Evolutionary conservation across 2,329 filamentous ascomycete species (phyloP), one percentile per base, ranked within the genome.

Genomic region (Diaporthe nobilis): DNA sequence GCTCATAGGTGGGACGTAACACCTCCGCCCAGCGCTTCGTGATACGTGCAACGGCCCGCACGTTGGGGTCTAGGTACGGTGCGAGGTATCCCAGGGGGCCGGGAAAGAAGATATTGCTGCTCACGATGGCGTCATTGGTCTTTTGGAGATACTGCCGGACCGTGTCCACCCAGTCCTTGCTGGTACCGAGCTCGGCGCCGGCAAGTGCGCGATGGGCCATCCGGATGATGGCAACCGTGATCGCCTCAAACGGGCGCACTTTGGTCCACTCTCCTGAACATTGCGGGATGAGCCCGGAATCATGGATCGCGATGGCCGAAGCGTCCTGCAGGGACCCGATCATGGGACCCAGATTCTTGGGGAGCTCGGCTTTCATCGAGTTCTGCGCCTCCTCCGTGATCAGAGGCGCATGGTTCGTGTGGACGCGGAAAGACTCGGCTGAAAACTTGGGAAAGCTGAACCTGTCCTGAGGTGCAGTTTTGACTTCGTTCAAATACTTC

Each of bases 391-490:
- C 44, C 6, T 47, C 44, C 0, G 44, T 47, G 44, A 47, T 47
- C 5, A 58, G 55, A 25, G 55, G 55, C 55, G 55, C 55, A 22
- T 37, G 28, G 55, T 58, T 58, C 28, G 55, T 58, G 31, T 58
- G 55, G 3, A 37, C 55, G 2, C 55, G 55, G 55, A 58, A 58
- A 31, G 55, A 58, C 31, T 58, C 55, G 55, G 17, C 28, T 15
- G 55, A 58, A 15, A 58, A 58, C n/a, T 58, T 58, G 55, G 55
- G 55, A 17, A 58, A 58, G 17, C 55, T 58, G 31, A 58, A 58
- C 15, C 31, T 31, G 53, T 57, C 15, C 28, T 57, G 53, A 3
- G 53, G 53, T 1, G 53, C 28, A 1, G 53, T 37, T 20, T 58
- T 58, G 28, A 58, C 55, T 22, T 58, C 55, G 10, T 58, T 58